Evolutionary conservation across 140 eudicot genomes (phyloP).

Genomic region (Flaveria floridana): DNA sequence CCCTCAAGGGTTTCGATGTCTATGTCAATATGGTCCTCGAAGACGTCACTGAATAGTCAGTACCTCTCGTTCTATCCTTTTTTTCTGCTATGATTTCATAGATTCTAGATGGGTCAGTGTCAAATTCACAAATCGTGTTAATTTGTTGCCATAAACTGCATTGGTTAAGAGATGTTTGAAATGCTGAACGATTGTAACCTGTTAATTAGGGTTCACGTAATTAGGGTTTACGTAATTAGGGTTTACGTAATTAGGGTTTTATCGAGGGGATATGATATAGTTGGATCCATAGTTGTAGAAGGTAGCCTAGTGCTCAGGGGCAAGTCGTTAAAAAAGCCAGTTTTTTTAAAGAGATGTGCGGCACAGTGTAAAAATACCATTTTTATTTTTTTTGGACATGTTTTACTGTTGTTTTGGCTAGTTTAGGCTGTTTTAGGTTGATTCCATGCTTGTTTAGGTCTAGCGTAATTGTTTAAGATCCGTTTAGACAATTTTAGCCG

Average conservation of each 20-base stretch:
- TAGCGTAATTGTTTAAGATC: too few relatives aligned
- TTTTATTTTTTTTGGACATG: too few relatives aligned
- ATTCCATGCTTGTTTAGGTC: too few relatives aligned
- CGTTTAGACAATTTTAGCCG: too few relatives aligned
- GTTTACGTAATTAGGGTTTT: slow-evolving; percentile 26
- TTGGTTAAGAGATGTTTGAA: background rate
- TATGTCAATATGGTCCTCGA: slow-evolving; percentile 95
- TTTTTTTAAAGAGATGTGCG: too few relatives aligned
- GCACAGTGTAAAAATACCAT: too few relatives aligned
- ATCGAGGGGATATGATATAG: background rate
- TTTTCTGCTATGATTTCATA: slow-evolving; percentile 2
- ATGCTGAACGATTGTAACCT: background rate
- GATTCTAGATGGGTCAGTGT: background rate
- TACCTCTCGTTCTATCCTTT: slow-evolving; percentile 10
- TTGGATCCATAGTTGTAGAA: background rate
- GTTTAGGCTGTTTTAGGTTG: too few relatives aligned
- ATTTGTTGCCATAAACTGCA: background rate
- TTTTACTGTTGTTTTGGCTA: too few relatives aligned
- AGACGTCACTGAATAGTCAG: slow-evolving; percentile 93
- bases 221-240: slow-evolving; percentile 19
- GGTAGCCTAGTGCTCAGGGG: too few relatives aligned
- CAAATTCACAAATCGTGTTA: background rate
- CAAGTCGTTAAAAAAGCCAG: too few relatives aligned
- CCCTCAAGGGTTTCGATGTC: slow-evolving; percentile 86
- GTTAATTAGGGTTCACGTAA: slow-evolving; percentile 11